Conservation (phyloP, 495 filamentous ascomycete genomes). For the Penicillium samsonianum region DNA sequence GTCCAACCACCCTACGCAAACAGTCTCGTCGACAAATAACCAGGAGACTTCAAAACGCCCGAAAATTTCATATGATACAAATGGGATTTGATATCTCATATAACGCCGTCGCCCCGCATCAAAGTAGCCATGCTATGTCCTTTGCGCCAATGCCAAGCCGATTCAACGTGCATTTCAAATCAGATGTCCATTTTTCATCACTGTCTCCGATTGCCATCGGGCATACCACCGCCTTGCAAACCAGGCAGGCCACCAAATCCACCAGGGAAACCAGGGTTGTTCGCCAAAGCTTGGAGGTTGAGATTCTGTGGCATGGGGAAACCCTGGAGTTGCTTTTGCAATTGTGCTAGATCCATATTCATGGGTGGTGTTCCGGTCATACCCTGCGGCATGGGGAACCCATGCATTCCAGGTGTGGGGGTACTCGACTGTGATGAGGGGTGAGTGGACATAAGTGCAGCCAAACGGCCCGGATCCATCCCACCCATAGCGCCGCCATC, state of each 20-base stretch:
- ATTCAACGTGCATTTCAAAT: constrained; percentile 8
- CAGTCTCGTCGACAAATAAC: background rate
- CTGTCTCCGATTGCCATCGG: constrained; percentile 42
- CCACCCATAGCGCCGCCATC: constrained; percentile 50
- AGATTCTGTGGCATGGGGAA: constrained; percentile 43
- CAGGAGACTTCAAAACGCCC: constrained; percentile 12
- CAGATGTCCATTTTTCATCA: background rate
- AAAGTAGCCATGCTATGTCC: constrained; percentile 25
- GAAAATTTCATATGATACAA: constrained; percentile 26
- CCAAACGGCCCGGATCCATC: constrained; percentile 54
- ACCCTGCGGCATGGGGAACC: constrained; percentile 50
- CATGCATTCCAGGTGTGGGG: constrained; percentile 33
- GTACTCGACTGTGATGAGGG: constrained; percentile 40
- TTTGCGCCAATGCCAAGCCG: constrained; percentile 26
- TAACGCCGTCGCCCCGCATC: constrained; percentile 22
- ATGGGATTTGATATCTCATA: constrained; percentile 24
- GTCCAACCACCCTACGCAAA: background rate
- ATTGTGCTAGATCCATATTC: constrained; percentile 67
- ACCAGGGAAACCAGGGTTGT: constrained; percentile 40
- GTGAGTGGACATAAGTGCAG: constrained; percentile 47
- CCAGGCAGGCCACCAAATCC: constrained; percentile 48
- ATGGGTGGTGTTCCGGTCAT: constrained; percentile 51
- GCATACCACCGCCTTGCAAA: constrained; percentile 39
- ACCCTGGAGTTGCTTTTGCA: constrained; percentile 56
- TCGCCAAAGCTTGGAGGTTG: constrained; percentile 48